Percentiles rank a stretch among this genome's conserved stretches.
Evolutionary conservation across 208 protist genomes (phyloP).

Genomic region (Wallacemonas sp.): DNA sequence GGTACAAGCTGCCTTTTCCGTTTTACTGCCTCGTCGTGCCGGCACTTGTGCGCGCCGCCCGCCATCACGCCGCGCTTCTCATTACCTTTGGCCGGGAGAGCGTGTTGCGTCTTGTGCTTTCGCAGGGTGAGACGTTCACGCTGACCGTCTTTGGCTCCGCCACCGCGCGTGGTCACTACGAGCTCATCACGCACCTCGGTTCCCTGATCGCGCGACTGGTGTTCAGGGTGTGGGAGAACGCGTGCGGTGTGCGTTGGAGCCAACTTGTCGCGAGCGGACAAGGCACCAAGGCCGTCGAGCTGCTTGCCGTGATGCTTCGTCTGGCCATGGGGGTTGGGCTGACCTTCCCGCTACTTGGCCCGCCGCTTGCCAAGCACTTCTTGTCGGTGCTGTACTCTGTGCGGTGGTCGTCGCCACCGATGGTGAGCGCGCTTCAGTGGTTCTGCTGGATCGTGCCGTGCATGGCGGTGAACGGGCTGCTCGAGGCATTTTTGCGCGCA

Average conservation of each 20-base stretch:
- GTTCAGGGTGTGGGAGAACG: conserved; percentile 91
- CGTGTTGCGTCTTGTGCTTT: conserved; percentile 76
- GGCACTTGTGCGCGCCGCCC: background rate
- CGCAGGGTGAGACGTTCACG: conserved; percentile 87
- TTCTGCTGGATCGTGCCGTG: conserved; percentile 79
- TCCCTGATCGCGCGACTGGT: conserved; percentile 84
- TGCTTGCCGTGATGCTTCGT: conserved; percentile 79
- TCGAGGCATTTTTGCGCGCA: conserved; percentile 81
- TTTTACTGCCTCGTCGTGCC: conserved; percentile 20
- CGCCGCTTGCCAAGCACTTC: conserved; percentile 48
- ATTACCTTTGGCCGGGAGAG: conserved; percentile 78
- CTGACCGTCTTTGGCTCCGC: conserved; percentile 60
- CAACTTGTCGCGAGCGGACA: conserved; percentile 41
- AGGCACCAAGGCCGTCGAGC: conserved; percentile 19
- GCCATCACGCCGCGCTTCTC: conserved; percentile 31
- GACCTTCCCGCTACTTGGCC: conserved; percentile 66
- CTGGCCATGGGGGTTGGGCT: conserved; percentile 69
- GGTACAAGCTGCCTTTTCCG: conserved; percentile 30
- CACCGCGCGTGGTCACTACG: conserved; percentile 82
- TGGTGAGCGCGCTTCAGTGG: conserved; percentile 63
- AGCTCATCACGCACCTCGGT: conserved; percentile 85
- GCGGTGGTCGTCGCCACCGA: conserved; percentile 63
- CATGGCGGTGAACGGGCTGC: conserved; percentile 83
- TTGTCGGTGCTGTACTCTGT: conserved; percentile 70
- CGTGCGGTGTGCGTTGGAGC: conserved; percentile 81